phyloP scores from a whole-genome alignment of 495 filamentous ascomycete species.

The Filosporella fistucella region DNA sequence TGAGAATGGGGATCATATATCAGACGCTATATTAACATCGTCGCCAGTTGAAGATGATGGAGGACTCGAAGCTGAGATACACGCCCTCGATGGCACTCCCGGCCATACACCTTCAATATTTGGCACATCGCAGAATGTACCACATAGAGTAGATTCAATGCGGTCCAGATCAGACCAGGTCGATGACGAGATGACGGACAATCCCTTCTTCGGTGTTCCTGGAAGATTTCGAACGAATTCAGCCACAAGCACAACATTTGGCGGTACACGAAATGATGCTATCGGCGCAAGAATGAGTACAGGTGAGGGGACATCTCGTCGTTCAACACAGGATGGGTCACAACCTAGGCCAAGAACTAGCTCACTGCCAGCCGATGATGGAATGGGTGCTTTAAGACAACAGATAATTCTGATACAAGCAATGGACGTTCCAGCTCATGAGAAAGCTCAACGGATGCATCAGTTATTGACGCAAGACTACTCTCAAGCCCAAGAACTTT shows the following conservation, averaged over 20 bases:
- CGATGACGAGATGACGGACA: slow-evolving; percentile 20
- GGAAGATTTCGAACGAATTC: slow-evolving; percentile 16
- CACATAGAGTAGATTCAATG: slow-evolving; percentile 7
- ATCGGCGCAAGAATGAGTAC: slow-evolving; percentile 24
- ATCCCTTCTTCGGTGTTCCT: slow-evolving; percentile 23
- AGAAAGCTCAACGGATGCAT: slow-evolving; percentile 85
- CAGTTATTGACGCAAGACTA: slow-evolving; percentile 78
- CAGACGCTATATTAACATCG: slow-evolving; percentile 16
- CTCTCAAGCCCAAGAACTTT: slow-evolving; percentile 39
- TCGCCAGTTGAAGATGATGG: slow-evolving; percentile 25
- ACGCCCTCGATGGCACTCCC: slow-evolving; percentile 2
- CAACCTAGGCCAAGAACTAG: slow-evolving; percentile 15
- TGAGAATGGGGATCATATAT: neutral
- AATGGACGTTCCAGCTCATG: slow-evolving; percentile 54
- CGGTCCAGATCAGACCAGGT: slow-evolving; percentile 6
- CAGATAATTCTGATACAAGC: slow-evolving; percentile 75
- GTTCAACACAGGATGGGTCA: slow-evolving; percentile 5
- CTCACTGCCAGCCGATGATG: slow-evolving; percentile 84
- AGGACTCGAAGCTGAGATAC: slow-evolving; percentile 21
- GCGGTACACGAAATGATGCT: slow-evolving; percentile 7
- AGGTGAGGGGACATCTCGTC: slow-evolving; percentile 19
- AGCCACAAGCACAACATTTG: slow-evolving; percentile 1
- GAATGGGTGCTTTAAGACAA: slow-evolving; percentile 70
- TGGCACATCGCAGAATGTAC: slow-evolving; percentile 2
- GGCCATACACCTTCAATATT: neutral